phyloP scores from a whole-genome alignment of 2,329 filamentous ascomycete species.

The Septoria petroselini region DNA sequence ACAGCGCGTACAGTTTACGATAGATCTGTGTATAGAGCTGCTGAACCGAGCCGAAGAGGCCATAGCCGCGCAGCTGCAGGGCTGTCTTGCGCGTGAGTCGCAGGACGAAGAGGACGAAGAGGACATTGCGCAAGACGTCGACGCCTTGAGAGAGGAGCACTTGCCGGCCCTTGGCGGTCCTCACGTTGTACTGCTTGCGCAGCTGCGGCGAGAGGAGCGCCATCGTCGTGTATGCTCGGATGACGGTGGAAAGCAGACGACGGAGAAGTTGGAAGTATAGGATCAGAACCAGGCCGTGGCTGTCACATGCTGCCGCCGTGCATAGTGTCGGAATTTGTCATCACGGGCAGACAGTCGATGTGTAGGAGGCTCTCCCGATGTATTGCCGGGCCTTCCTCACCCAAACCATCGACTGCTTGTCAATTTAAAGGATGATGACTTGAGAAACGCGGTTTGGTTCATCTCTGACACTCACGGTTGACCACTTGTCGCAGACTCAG shows the following conservation, averaged over 20 bases:
- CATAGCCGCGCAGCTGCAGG: slow-evolving; percentile 84
- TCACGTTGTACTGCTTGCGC: slow-evolving; percentile 27
- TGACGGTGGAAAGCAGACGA: too few relatives aligned
- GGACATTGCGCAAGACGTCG: slow-evolving; percentile 66
- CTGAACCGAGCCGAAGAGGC: slow-evolving; percentile 72
- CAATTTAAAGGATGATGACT: too few relatives aligned
- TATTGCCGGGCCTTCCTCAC: too few relatives aligned
- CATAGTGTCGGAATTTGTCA: too few relatives aligned
- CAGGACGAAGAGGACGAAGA: slow-evolving; percentile 85
- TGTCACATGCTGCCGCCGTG: too few relatives aligned
- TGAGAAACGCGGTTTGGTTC: slow-evolving; percentile 16
- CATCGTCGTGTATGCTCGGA: slow-evolving; percentile 1
- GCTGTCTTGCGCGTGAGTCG: slow-evolving; percentile 76
- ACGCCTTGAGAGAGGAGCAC: slow-evolving; percentile 29
- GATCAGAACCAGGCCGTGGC: too few relatives aligned
- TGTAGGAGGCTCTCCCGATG: too few relatives aligned
- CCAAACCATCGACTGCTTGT: too few relatives aligned
- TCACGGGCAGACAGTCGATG: too few relatives aligned
- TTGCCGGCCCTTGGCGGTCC: slow-evolving; percentile 26
- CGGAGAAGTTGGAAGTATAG: too few relatives aligned
- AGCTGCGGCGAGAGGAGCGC: slow-evolving; percentile 24
- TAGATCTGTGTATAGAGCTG: slow-evolving; percentile 71
- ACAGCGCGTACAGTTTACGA: slow-evolving; percentile 75
- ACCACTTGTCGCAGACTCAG: neutral
- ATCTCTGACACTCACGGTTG: slow-evolving; percentile 22